phyloP scores from a whole-genome alignment of 305 asterid genomes.

The Solanum hybrid region DNA sequence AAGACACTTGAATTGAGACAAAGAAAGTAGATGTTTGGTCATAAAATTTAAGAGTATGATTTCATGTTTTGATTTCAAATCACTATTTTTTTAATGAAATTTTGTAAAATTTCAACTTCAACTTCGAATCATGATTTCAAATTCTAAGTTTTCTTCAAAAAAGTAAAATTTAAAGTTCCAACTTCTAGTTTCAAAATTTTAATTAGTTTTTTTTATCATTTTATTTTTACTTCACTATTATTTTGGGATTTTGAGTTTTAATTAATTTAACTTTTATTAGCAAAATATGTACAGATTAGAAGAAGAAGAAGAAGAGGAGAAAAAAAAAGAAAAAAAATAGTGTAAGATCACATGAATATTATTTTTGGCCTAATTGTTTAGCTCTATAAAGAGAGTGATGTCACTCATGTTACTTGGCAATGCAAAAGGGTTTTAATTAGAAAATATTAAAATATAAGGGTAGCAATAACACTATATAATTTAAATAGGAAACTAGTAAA shows the following conservation, averaged over 20 bases:
- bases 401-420: neutral
- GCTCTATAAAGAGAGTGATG: too few species aligned
- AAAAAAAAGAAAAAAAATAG: neutral
- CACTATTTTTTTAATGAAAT: too few species aligned
- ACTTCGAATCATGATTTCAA: neutral
- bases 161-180: neutral
- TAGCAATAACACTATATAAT: neutral
- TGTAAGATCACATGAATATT: neutral
- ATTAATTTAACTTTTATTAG: neutral
- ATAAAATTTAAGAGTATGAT: too few species aligned
- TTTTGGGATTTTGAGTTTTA: neutral
- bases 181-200: neutral
- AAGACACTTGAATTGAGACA: neutral
- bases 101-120: too few species aligned
- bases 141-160: neutral
- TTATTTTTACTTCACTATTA: neutral
- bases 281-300: neutral
- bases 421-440: neutral
- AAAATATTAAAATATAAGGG: too few species aligned
- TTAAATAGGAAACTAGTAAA: too few species aligned
- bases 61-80: too few species aligned
- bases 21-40: neutral
- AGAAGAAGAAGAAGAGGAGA: neutral
- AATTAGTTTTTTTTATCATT: too few species aligned
- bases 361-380: neutral